Conservation (phyloP, 208 protist species). For the Novymonas esmeraldas region DNA sequence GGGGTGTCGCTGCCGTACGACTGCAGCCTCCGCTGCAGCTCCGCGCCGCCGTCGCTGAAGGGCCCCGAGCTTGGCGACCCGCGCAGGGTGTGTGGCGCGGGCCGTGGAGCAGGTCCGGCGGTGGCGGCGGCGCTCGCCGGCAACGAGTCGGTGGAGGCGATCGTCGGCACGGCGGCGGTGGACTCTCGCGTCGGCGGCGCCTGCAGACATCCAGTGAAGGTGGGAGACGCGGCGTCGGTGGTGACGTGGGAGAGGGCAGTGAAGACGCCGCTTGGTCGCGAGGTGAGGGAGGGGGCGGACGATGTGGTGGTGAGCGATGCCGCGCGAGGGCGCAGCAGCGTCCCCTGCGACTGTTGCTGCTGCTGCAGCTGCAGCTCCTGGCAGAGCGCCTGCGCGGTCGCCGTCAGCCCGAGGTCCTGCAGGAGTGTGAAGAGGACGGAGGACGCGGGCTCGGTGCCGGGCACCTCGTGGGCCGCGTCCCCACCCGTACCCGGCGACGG, state of each 20-base stretch:
- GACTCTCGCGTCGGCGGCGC: too few relatives aligned
- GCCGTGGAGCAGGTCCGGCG: background rate
- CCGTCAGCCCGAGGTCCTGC: constrained; percentile 50
- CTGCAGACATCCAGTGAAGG: background rate
- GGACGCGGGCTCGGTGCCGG: constrained; percentile 13
- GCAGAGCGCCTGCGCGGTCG: constrained; percentile 51
- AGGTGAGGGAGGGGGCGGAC: constrained; percentile 1
- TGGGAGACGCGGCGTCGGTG: constrained; percentile 1
- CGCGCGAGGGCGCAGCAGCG: background rate
- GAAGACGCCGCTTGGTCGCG: constrained; percentile 7
- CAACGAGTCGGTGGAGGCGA: background rate
- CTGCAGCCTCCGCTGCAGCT: constrained; percentile 11
- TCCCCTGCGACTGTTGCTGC: constrained; percentile 4
- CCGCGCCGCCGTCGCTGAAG: background rate
- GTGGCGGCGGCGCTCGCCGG: background rate
- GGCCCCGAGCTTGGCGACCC: background rate
- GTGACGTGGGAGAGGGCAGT: background rate
- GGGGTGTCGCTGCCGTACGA: background rate
- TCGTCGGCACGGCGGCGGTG: too few relatives aligned
- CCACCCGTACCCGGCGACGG: background rate
- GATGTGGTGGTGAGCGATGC: background rate
- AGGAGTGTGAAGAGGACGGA: constrained; percentile 47
- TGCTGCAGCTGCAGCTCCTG: constrained; percentile 40
- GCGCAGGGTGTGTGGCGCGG: background rate
- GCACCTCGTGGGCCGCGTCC: background rate